Evolutionary conservation across 2,329 filamentous ascomycete species (phyloP).

Genomic region (Aspergillus hiratsukae): DNA sequence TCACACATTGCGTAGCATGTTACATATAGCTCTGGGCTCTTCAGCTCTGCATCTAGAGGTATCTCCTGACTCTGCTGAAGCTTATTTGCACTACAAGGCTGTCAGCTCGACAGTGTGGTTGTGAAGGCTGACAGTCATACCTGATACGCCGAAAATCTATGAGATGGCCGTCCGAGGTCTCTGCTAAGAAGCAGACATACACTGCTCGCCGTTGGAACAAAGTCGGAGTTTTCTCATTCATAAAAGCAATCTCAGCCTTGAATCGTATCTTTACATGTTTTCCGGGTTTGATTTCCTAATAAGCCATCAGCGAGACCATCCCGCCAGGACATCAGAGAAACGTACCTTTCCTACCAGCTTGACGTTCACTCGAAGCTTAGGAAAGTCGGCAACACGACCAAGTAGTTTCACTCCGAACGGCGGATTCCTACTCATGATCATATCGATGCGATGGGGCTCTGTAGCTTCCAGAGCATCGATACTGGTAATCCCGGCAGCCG

Average conservation of each 20-base stretch:
- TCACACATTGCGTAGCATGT: constrained; percentile 75
- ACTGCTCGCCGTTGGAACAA: constrained; percentile 62
- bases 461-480: constrained; percentile 65
- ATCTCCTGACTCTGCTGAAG: constrained; percentile 60
- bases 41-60: constrained; percentile 55
- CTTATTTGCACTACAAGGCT: constrained; percentile 53
- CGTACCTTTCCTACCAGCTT: constrained; percentile 47
- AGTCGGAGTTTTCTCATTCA: constrained; percentile 60
- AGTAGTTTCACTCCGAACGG: constrained; percentile 73
- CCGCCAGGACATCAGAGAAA: constrained; percentile 24
- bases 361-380: constrained; percentile 56
- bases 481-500: constrained; percentile 63
- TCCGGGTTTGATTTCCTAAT: constrained; percentile 29
- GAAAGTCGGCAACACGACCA: constrained; percentile 64
- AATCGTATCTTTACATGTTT: constrained; percentile 56
- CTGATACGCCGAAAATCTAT: constrained; percentile 63
- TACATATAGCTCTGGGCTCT: constrained; percentile 53
- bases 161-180: constrained; percentile 64
- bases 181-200: constrained; percentile 68
- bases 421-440: constrained; percentile 70
- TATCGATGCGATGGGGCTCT: constrained; percentile 70
- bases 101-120: constrained; percentile 20
- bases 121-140: constrained; percentile 31
- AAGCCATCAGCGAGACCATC: constrained; percentile 5
- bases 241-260: constrained; percentile 64